Evolutionary conservation across 371 early-diverging fungal species (phyloP), one percentile per base, ranked within the genome.

Genomic region (Blyttiomyces sp.): DNA sequence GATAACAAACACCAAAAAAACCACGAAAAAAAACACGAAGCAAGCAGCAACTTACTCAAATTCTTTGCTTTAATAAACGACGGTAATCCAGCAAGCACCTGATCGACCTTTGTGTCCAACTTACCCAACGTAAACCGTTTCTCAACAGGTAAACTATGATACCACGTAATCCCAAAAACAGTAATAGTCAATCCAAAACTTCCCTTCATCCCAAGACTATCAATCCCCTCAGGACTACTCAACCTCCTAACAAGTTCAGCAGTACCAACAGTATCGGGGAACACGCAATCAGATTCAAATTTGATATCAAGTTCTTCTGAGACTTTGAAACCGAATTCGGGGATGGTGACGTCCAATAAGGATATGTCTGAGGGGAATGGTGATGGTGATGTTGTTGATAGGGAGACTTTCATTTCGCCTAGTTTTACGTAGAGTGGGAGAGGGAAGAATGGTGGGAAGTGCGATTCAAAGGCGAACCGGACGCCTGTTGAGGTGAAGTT

Each of bases 41-140:
- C n/a, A n/a, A n/a, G n/a, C 16, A 31, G 42, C 23, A 17, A 63
- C 63, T 63, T 44, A 63, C 63, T 67, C 24, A 67, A 19, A 50
- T 62, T 49, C 19, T 39, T 26, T 21, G 39, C 26, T 35, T 62
- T 61, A 28, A 67, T 31, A 49, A 57, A 67, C 34, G 21, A 6
- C 21, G 57, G 57, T 32, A 57, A 28, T 13, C 48, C 57, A 3
- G 3, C 24, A 2, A 57, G 19, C 4, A 57, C 35, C 4, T 46
- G 48, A 32, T 16, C 39, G 33, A 57, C 6, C 4, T 33, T 36
- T 23, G 46, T 32, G 31, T 28, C 28, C n/a, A 57, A 16, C 2
- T 11, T 46, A 21, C 33, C 48, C 4, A 44, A 3, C 6, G 3
- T 36, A 23, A 57, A 32, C 3, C 17, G 17, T 49, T 46, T 57